Evolutionary conservation across 345 rosid species (phyloP), one percentile per base, ranked within the genome.

Genomic region (Ailanthus altissimus): DNA sequence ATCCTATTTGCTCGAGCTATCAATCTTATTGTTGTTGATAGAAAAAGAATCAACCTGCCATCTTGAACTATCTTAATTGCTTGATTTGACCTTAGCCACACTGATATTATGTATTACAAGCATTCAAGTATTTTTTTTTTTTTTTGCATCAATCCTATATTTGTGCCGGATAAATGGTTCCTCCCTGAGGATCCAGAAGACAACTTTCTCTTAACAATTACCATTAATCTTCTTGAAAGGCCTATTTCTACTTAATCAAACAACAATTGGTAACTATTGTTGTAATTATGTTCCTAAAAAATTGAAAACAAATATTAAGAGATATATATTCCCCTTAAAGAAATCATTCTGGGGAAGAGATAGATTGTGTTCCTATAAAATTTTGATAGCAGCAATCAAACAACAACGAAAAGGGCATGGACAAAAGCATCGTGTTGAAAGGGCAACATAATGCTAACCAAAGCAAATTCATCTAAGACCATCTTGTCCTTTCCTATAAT

Each of bases 401-500:
- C 68, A 38, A 28, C 14, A 38, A 64, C 49, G n/a, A 13, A 66
- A 8, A 73, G n/a, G 15, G 51, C 51, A 56, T 43, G 14, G 57
- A 61, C 68, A 57, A 61, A 72, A 18, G 53, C 51, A 58, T 23
- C 59, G 45, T 45, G 76, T 73, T 43, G 57, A 26, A 1, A 62
- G 47, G 43, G 47, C 57, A 62, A 47, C 45, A 43, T 74, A 8
- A n/a, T 28, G 53, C 59, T 61, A 26, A 47, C 43, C 20, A 26
- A 62, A 26, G 58, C 13, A 54, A 28, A 53, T 51, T 75, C 70
- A 64, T 51, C 72, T 16, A 74, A 38, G 53, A 75, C 70, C 56
- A 23, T 10, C 11, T 49, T 8, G 18, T 38, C 23, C 70, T 10
- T 49, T 42, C 47, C 13, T 20, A 11, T 62, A 32, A n/a, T 51